Conservation (phyloP, 768 basidiomycete species). For the Hemileccinum rubropunctum region DNA sequence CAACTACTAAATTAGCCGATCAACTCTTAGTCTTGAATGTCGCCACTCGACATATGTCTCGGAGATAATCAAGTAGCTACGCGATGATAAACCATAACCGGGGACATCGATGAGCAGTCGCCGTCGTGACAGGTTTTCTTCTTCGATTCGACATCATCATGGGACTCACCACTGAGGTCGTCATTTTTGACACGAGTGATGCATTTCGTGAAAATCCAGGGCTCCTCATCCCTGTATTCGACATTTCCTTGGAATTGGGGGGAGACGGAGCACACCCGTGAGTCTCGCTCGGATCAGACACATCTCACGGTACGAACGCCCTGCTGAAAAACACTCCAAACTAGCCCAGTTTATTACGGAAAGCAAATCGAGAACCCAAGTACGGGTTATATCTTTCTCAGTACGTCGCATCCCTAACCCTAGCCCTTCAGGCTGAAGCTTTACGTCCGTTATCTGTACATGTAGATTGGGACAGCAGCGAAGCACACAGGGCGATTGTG, state of each 20-base stretch:
- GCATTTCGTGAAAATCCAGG: conserved; percentile 3
- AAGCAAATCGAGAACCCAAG: conserved; percentile 14
- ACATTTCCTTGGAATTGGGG: conserved; percentile 3
- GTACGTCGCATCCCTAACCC: neutral
- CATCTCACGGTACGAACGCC: neutral
- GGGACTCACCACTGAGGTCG: conserved; percentile 20
- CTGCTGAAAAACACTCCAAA: neutral
- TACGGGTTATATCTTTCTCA: conserved; percentile 6
- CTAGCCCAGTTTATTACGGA: conserved; percentile 20
- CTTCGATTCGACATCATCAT: too few species aligned
- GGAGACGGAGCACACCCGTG: conserved; percentile 10
- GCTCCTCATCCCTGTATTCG: conserved; percentile 1
- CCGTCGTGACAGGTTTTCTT: too few species aligned
- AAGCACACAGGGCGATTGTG: conserved; percentile 17
- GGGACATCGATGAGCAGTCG: too few species aligned
- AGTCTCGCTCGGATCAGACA: neutral
- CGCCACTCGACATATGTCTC: too few species aligned
- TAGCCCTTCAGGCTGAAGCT: neutral
- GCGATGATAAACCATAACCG: too few species aligned
- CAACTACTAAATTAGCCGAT: too few species aligned
- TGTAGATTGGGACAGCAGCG: conserved; percentile 27
- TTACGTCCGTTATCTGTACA: neutral
- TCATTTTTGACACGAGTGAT: conserved; percentile 18
- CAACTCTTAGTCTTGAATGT: too few species aligned
- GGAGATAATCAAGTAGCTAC: too few species aligned